A percentile compares a stretch with the other conserved stretches of the same genome.
Conservation (phyloP, 345 rosid genomes). For the Lumnitzera littorea region DNA sequence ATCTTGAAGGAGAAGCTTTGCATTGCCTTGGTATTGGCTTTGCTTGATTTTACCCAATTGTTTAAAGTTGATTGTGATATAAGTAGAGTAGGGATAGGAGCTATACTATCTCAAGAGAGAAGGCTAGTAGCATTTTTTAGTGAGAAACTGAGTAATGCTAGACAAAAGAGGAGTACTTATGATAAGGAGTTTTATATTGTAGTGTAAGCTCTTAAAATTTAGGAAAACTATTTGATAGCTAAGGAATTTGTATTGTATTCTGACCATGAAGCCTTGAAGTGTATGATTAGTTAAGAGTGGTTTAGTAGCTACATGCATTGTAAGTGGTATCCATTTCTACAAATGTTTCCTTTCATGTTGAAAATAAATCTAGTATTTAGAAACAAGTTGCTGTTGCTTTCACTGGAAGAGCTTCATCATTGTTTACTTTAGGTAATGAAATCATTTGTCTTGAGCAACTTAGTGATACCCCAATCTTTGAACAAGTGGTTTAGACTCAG, state of each 20-base stretch:
- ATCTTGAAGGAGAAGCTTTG: neutral
- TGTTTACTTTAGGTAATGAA: too few relatives aligned
- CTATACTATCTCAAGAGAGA: neutral
- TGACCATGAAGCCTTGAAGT: too few relatives aligned
- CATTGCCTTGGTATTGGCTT: too few relatives aligned
- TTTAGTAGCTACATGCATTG: neutral
- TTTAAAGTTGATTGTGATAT: neutral
- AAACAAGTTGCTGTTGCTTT: neutral
- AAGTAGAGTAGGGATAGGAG: neutral
- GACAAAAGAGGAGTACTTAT: too few relatives aligned
- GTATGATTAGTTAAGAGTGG: neutral
- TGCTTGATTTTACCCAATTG: neutral
- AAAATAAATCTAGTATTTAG: neutral
- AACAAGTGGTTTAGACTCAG: too few relatives aligned
- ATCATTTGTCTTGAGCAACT: too few relatives aligned
- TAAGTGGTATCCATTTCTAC: neutral
- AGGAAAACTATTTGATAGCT: neutral
- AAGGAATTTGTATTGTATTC: neutral
- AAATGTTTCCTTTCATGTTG: neutral
- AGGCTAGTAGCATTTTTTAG: too few relatives aligned
- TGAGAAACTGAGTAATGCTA: too few relatives aligned
- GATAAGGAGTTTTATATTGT: neutral
- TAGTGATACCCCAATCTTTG: too few relatives aligned
- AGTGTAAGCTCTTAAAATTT: neutral
- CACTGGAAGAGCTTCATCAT: too few relatives aligned